Conservation (phyloP, 1,284 basidiomycete genomes). For the Volvariella volvacea region DNA sequence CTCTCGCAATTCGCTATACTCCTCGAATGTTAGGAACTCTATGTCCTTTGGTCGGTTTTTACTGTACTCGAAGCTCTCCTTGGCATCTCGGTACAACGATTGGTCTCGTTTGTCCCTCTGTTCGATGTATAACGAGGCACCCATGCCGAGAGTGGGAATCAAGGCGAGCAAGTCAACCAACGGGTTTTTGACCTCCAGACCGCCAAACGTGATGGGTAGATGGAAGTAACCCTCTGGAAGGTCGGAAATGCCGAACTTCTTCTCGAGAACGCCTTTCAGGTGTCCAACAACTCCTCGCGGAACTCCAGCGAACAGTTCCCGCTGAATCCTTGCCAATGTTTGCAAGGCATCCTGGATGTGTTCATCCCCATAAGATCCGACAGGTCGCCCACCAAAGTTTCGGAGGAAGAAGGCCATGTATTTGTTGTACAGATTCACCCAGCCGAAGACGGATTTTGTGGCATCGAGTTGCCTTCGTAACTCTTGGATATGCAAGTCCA, state of each 20-base stretch:
- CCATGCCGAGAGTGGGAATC: background rate
- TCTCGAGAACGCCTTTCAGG: constrained; percentile 24
- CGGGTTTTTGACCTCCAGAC: constrained; percentile 31
- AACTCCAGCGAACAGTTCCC: constrained; percentile 25
- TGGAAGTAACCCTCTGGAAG: constrained; percentile 39
- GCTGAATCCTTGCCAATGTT: constrained; percentile 30
- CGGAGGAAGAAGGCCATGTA: too few relatives aligned
- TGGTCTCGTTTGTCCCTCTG: constrained; percentile 7
- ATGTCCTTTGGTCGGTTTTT: background rate
- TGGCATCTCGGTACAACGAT: constrained; percentile 9
- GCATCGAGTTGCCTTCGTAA: constrained; percentile 31
- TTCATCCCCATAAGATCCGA: constrained; percentile 26
- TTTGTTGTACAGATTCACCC: constrained; percentile 37
- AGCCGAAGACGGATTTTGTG: constrained; percentile 34
- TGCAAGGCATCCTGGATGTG: constrained; percentile 28
- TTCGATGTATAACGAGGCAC: constrained; percentile 2
- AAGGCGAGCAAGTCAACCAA: constrained; percentile 33
- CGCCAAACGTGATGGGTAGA: constrained; percentile 32
- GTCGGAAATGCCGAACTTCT: constrained; percentile 26
- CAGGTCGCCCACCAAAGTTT: constrained; percentile 31
- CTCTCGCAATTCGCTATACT: constrained; percentile 27
- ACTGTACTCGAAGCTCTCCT: constrained; percentile 21
- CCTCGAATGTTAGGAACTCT: constrained; percentile 27
- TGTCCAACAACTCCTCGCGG: constrained; percentile 26
- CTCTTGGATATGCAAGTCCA: constrained; percentile 31